Conservation (phyloP, 2,329 filamentous ascomycete genomes). For the Emergomyces africanus region DNA sequence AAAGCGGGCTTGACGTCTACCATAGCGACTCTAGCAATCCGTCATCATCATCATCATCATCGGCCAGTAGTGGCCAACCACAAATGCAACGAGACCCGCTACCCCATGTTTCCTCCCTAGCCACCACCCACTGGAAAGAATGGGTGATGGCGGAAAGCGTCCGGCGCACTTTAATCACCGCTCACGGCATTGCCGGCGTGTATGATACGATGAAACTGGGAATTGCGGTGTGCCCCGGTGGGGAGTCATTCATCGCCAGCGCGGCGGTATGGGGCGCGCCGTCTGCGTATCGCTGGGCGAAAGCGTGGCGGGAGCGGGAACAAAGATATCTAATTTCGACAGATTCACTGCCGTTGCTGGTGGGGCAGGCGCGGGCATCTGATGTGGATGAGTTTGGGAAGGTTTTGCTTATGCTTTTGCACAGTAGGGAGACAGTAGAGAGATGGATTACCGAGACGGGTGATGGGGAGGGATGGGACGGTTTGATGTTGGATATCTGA, state of each 20-base stretch:
- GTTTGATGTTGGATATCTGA: not conserved
- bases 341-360: not conserved
- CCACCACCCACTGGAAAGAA: not conserved
- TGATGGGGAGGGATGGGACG: not conserved
- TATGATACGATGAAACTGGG: not conserved
- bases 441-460: not conserved
- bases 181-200: not conserved
- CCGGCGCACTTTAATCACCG: not conserved
- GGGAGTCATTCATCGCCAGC: not conserved
- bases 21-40: not conserved
- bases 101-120: not conserved
- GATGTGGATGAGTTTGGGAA: conserved; percentile 1
- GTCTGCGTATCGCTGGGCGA: not conserved
- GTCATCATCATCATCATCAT: not conserved
- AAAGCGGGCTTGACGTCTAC: not conserved
- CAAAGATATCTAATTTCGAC: not conserved
- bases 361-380: not conserved
- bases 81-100: not conserved
- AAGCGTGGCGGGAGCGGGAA: not conserved
- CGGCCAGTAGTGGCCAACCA: not conserved
- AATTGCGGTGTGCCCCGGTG: not conserved
- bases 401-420: not conserved
- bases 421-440: not conserved
- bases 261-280: not conserved
- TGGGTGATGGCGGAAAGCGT: not conserved